Percentiles rank a stretch among this genome's conserved stretches.
phyloP scores from a whole-genome alignment of 2,329 filamentous ascomycete species.

The Colletotrichum sp. region DNA sequence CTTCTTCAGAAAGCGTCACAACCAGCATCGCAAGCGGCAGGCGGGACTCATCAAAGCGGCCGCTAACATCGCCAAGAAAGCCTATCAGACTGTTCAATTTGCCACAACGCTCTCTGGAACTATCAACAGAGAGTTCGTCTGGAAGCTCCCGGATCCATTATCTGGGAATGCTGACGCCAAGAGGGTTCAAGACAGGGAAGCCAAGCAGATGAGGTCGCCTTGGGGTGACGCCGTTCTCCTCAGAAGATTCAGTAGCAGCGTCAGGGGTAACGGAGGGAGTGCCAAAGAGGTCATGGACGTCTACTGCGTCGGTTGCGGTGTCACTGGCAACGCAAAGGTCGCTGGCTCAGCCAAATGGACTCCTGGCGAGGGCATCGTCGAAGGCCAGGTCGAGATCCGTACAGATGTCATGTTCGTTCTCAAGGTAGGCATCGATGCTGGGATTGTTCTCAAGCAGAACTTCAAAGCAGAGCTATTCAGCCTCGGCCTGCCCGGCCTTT shows the following conservation, averaged over 20 bases:
- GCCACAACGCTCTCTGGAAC: slow-evolving; percentile 11
- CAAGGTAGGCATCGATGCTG: slow-evolving; percentile 35
- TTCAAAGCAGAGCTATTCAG: slow-evolving; percentile 26
- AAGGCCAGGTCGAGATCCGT: slow-evolving; percentile 27
- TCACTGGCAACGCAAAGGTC: slow-evolving; percentile 29
- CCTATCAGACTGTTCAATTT: background rate
- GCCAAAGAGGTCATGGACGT: slow-evolving; percentile 27
- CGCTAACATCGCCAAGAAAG: background rate
- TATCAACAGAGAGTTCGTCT: slow-evolving; percentile 22
- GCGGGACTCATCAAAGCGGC: background rate
- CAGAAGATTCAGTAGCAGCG: slow-evolving; percentile 22
- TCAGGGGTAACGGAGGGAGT: slow-evolving; percentile 18
- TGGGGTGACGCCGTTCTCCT: slow-evolving; percentile 34
- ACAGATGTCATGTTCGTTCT: slow-evolving; percentile 28
- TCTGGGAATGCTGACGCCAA: slow-evolving; percentile 5
- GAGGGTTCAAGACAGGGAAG: slow-evolving; percentile 20
- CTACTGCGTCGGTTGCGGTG: slow-evolving; percentile 35
- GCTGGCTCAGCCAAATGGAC: slow-evolving; percentile 22
- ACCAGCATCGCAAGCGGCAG: background rate
- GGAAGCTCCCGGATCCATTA: slow-evolving; percentile 24
- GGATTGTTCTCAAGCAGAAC: slow-evolving; percentile 23
- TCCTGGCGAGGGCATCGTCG: slow-evolving; percentile 27
- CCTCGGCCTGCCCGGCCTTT: slow-evolving; percentile 28
- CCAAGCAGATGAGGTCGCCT: slow-evolving; percentile 28
- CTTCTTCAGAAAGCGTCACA: background rate